Evolutionary conservation across 2,329 filamentous ascomycete species (phyloP), one percentile per base, ranked within the genome.

Genomic region (Bipolaris bicolor): DNA sequence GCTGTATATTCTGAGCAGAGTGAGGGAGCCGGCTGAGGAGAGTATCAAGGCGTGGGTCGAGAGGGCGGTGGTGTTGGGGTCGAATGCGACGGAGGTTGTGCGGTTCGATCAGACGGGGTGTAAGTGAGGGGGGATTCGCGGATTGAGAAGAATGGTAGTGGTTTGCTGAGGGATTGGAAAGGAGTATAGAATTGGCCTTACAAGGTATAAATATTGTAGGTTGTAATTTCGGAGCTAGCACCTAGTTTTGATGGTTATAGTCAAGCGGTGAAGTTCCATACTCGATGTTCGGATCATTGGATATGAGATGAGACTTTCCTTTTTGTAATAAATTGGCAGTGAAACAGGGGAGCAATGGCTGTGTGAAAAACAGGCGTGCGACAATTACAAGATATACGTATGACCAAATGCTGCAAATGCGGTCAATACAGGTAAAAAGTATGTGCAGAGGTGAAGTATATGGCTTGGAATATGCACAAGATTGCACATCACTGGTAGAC

Each of bases 1-100:
- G 7, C 43, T 73, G 45, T 73, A 67, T 52, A 64, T 71, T 9
- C 36, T 73, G 22, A 70, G 66, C 49, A 60, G 70, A 13, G 63
- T 67, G 40, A 56, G 64, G 33, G 52, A 64, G n/a, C 70, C 67
- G 39, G 51, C 55, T 11, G 31, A 60, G 26, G 61, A 58, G 1
- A 62, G 44, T 13, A 61, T 73, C 36, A 63, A 68, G 50, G 68
- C 67, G n/a, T 58, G 67, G 47, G 36, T 55, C 26, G 47, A 55
- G 29, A 33, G 52, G 4, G 52, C 52, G 22, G 52, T 55, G 13
- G 52, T 47, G 16, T 52, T 55, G 61, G 63, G 66, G 55, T 68
- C 40, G 51, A 61, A 40, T 58, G 61, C 5, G 58, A 58, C 37
- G 50, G 66, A 56, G 2, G 63, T 70, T 15, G 45, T 51, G 1